A percentile compares a stretch with the other conserved stretches of the same genome.
phyloP scores from a whole-genome alignment of 192 early-diverging fungal species.

The Piromyces finnis region DNA sequence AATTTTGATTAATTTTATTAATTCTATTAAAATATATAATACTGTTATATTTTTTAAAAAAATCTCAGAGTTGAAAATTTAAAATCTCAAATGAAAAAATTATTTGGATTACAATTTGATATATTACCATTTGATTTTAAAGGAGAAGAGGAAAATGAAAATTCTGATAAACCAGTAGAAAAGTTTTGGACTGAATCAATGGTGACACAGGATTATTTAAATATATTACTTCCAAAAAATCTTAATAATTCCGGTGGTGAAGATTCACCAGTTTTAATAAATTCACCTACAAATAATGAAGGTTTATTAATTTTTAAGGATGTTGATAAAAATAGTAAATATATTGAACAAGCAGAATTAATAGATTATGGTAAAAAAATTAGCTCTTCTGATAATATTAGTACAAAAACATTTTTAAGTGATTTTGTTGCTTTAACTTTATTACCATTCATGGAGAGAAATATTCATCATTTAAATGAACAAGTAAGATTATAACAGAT shows the following conservation, averaged over 20 bases:
- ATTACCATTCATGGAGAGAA: slow-evolving; percentile 76
- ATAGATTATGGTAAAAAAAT: neutral
- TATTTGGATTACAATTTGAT: slow-evolving; percentile 40
- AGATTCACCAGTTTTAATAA: neutral
- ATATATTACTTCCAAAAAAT: slow-evolving; percentile 6
- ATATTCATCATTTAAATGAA: slow-evolving; percentile 74
- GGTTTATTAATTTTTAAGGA: neutral
- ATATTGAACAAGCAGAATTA: slow-evolving; percentile 14
- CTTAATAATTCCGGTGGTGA: neutral
- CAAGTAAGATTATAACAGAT: no score
- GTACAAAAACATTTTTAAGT: slow-evolving; percentile 10
- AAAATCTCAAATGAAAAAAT: slow-evolving; percentile 43
- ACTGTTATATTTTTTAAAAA: no score
- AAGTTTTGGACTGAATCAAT: slow-evolving; percentile 6
- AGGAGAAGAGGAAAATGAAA: slow-evolving; percentile 7
- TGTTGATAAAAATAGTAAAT: slow-evolving; percentile 3
- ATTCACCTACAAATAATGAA: neutral
- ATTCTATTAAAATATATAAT: no score
- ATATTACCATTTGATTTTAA: slow-evolving; percentile 30
- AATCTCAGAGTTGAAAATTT: slow-evolving; percentile 39
- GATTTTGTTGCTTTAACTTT: slow-evolving; percentile 55
- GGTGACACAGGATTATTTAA: slow-evolving; percentile 15
- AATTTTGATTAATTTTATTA: no score
- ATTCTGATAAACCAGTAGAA: slow-evolving; percentile 1
- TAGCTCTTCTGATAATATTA: neutral